Conservation (phyloP, 169 alveolate genomes). For the Plasmodium inui region DNA sequence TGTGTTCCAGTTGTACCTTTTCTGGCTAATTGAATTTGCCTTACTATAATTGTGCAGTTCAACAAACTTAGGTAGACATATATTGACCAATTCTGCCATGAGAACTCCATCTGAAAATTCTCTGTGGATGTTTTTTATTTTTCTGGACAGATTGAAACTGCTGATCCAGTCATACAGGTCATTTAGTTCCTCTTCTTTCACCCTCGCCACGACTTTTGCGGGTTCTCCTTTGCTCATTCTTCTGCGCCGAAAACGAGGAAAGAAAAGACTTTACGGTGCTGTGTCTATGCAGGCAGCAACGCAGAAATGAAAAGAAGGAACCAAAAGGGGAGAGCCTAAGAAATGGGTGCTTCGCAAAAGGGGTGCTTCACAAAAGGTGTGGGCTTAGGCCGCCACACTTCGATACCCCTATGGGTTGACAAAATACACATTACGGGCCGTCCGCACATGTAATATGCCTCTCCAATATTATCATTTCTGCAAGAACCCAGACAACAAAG, state of each 20-base stretch:
- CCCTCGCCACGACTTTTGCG: constrained; percentile 20
- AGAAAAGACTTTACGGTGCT: too few relatives aligned
- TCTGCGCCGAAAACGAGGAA: neutral
- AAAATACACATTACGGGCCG: too few relatives aligned
- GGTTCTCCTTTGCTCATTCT: constrained; percentile 55
- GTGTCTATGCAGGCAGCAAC: too few relatives aligned
- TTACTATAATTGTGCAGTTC: constrained; percentile 76
- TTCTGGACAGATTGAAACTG: constrained; percentile 42
- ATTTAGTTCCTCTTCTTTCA: constrained; percentile 50
- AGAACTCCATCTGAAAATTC: constrained; percentile 71
- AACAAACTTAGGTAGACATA: constrained; percentile 71
- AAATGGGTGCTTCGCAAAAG: too few relatives aligned
- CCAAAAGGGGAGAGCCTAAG: too few relatives aligned
- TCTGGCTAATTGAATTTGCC: constrained; percentile 73
- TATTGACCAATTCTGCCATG: constrained; percentile 56
- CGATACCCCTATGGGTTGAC: too few relatives aligned
- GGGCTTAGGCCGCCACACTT: too few relatives aligned
- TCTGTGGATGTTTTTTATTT: constrained; percentile 63
- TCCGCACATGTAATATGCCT: too few relatives aligned
- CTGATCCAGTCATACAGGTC: constrained; percentile 52
- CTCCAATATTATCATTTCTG: too few relatives aligned
- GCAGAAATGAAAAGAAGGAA: too few relatives aligned
- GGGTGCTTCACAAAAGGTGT: too few relatives aligned
- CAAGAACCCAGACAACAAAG: neutral
- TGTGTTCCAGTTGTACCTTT: constrained; percentile 77